Base-by-base conservation (phyloP, 2,329 filamentous ascomycete genomes). In the Zarea fungicola region DNA sequence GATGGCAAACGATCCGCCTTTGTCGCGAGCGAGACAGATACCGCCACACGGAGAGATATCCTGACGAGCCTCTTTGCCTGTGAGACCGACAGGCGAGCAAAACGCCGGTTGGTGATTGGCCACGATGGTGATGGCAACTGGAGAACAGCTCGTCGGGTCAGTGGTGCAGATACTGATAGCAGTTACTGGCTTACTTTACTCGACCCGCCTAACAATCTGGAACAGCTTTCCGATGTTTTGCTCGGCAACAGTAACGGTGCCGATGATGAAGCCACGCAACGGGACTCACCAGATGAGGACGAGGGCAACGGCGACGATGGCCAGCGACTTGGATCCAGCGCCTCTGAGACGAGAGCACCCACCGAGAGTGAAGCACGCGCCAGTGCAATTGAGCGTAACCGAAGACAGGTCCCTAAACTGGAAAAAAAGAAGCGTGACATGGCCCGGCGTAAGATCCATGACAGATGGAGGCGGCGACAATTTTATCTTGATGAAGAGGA, bases 401-500 rank as follows among this genome's bases (percentile, higher is more conserved):
- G 66, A n/a, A 65, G 62, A 8, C 55, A 64, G 31, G 64, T 61
- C 1, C 63, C 65, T 2, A 67, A 65, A 42, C 61, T 69, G 47
- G 67, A 72, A 35, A 71, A 67, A 50, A 62, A 68, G 16, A 63
- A 68, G 22, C 63, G 67, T 23, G 63, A 68, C 6, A 66, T 70
- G 66, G 76, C 77, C 1, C 70, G 78, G 13, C 70, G 67, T 32
- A 73, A 75, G 54, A 71, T 89, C 29, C 76, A 85, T 57, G 81
- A 91, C 47, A 77, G 88, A 42, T 93, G 88, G 88, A 80, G 79
- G 58, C 77, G 86, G 51, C 77, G 89, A 39, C 81, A 84, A 32
- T 95, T 93, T 58, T 95, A 93, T 59, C 77, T 89, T 1, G 89
- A 95, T 50, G 85, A 90, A 64, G 89, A 95, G 68, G 89, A 95